Base-by-base conservation (phyloP, 1,284 basidiomycete species). In the Cutaneotrichosporon sp. region DNA sequence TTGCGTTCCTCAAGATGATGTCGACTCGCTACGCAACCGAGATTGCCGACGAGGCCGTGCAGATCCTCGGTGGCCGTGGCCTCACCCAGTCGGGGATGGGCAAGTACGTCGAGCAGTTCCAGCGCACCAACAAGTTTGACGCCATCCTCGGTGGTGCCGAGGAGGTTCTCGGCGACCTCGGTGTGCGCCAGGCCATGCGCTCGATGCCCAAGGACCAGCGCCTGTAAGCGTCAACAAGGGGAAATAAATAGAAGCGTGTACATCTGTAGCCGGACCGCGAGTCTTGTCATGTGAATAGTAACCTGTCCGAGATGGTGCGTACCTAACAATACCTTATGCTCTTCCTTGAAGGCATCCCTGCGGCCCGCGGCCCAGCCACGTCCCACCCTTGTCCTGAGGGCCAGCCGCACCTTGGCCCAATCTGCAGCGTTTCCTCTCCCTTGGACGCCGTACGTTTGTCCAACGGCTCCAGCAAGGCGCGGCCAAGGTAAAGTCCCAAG, bases 121-220 rank as follows among this genome's bases (percentile, higher is more conserved):
- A 82, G 71, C 70, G 83, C 46, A 84, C 81, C 4, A 92, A 96
- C 79, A 95, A 96, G 83, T 89, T 96, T 70, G 91, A 91, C 64
- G 89, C 92, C 56, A 90, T 93, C 59, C 64, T 77, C 21, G 81
- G 81, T 55, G 81, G 81, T 9, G 78, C 80, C 0, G 78, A 79
- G 65, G 81, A 84, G 72, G 78, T 85, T 8, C 71, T 85, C 21
- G 82, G 81, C 50, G 84, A 85, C 73, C 72, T 85, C 34, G 84
- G 83, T 65, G 82, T 84, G 38, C 77, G 83, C 68, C 83, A 83
- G 74, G 47, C 65, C 13, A 65, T 62, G 66, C 56, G 58, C 51
- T 21, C 58, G 13, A 65, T 69, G 65, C 68, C 68, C 36, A 69
- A 69, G 68, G 68, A 69, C 63, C 65, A 69, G 65, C 63, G 63